Base-by-base conservation (phyloP, 441 rosid genomes). In the Manihot esculenta region DNA sequence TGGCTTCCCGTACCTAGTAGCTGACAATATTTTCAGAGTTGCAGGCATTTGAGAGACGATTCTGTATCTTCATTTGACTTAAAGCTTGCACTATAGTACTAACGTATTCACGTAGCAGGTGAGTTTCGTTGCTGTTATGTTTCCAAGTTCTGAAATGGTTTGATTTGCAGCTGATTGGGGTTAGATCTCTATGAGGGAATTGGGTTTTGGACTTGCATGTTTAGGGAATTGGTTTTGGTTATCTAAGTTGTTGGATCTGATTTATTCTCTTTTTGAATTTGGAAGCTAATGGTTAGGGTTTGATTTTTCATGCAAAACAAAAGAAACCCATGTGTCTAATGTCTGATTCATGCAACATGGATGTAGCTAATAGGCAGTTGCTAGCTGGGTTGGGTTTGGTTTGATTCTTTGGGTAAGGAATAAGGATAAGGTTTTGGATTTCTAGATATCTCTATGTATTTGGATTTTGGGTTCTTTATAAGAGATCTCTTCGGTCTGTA, bases 291-390 rank as follows among this genome's bases (percentile, higher is more conserved):
- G 71, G 56, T 73, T 76, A 75, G 81, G 72, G 78, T 82, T 75
- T 78, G 6, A 15, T 44, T 64, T 41, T 64, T 55, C 86, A 78
- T 77, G 85, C 80, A 73, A 77, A 81, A 84, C 81, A 78, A 86
- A 79, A 61, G 58, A 72, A 75, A 72, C 86, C 88, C 91, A 77
- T 80, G 48, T 76, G 79, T 81, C 64, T 18, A 60, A 64, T 87
- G 87, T 79, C 78, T 72, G 77, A 54, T 83, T 80, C 85, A 69
- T 77, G 84, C 85, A 75, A 71, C 79, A 63, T 72, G 84, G 60
- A 38, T 54, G 3, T 27, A 38, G 53, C n/a, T 27, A 30, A 30
- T 30, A 30, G 35, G 35, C 35, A n/a, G 53, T 35, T 38, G 70
- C 30, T 64, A 56, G 51, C 71, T 76, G 65, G 76, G 76, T 79